These are phyloP conservation scores for Xylaria sp. DNA, from an alignment of 495 filamentous ascomycete species.

Conservation along the genomic window DNA sequence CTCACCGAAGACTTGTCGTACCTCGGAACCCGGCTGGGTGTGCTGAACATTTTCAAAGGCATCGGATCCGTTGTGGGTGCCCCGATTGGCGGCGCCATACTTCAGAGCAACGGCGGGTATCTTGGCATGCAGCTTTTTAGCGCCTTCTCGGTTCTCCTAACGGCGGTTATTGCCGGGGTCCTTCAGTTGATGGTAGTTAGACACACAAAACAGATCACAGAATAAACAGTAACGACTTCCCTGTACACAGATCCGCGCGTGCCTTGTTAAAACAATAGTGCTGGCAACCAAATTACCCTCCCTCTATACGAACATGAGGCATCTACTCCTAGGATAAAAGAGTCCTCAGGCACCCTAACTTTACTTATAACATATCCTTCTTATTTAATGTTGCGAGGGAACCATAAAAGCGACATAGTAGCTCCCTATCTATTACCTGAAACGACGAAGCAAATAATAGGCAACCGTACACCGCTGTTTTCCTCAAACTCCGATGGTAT, in stretches of 20 bases:
- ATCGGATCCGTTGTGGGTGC: conserved; percentile 71
- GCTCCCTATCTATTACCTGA: neutral
- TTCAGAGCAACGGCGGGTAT: conserved; percentile 28
- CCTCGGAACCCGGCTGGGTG: conserved; percentile 72
- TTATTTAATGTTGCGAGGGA: neutral
- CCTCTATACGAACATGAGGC: neutral
- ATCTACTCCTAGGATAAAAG: neutral
- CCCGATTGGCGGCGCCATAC: conserved; percentile 67
- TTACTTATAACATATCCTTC: conserved; percentile 6
- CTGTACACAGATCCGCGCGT: neutral
- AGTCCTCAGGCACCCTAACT: neutral
- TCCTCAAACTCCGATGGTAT: conserved; percentile 21
- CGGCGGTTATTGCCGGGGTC: conserved; percentile 19
- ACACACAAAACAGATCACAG: neutral
- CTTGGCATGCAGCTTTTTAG: conserved; percentile 35
- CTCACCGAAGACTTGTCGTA: conserved; percentile 65
- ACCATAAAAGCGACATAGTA: neutral
- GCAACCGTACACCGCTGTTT: neutral
- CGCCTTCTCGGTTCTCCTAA: conserved; percentile 30
- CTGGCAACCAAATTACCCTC: neutral
- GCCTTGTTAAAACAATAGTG: neutral
- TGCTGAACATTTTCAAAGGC: conserved; percentile 63
- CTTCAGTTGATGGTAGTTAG: conserved; percentile 15
- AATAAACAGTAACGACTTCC: neutral
- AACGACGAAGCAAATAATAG: neutral